phyloP scores from a whole-genome alignment of 805 yeast genomes.

The Novakomyces olei region DNA sequence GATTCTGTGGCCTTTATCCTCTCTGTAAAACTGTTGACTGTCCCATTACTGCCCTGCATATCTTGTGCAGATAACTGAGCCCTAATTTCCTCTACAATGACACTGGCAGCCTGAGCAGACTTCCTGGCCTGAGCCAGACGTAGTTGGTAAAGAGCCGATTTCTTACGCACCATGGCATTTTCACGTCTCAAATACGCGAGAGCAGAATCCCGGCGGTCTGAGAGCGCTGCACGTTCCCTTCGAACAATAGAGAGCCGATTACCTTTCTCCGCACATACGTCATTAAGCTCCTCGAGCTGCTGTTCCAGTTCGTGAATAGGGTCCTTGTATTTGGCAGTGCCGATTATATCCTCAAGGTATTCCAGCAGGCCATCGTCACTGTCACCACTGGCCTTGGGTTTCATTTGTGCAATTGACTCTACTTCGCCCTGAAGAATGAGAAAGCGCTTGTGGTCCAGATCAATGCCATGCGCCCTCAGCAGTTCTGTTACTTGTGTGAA shows the following conservation, averaged over 20 bases:
- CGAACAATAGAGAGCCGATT: constrained; percentile 59
- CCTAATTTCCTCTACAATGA: no score
- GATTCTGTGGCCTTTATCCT: no score
- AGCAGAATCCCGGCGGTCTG: constrained; percentile 40
- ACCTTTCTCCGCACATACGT: constrained; percentile 59
- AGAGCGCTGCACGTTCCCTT: constrained; percentile 37
- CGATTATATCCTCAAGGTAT: constrained; percentile 88
- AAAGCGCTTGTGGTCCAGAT: constrained; percentile 83
- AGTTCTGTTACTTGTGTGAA: constrained; percentile 60
- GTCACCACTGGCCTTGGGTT: constrained; percentile 82
- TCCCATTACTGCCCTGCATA: no score
- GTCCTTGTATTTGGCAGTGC: constrained; percentile 66
- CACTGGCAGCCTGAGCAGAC: no score
- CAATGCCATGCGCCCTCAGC: constrained; percentile 66
- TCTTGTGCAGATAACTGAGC: no score
- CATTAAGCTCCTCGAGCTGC: constrained; percentile 54
- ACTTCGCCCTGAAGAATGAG: constrained; percentile 94
- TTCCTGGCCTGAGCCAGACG: no score
- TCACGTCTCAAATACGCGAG: constrained; percentile 41
- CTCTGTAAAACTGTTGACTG: no score
- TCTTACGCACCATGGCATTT: constrained; percentile 31
- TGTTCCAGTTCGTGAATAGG: constrained; percentile 42
- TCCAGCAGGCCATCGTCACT: constrained; percentile 86
- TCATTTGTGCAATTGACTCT: constrained; percentile 96
- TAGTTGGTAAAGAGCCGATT: constrained; percentile 34